Evolutionary conservation across 106 monocot genomes (phyloP), one percentile per base, ranked within the genome.

Genomic region (Dendrobium officinale): DNA sequence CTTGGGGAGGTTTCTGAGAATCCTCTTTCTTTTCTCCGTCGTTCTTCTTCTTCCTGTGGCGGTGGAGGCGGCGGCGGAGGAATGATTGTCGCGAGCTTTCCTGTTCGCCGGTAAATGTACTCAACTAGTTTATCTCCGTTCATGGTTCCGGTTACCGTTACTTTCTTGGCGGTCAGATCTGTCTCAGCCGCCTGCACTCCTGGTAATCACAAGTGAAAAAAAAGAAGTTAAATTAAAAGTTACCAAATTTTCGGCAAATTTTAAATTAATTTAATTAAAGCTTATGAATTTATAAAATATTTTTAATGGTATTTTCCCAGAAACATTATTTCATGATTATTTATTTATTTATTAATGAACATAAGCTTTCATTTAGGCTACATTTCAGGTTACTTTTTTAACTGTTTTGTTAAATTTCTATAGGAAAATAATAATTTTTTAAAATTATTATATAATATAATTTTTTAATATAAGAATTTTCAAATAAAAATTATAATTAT

Each of bases 101-200:
- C 82, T 0, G 96, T 93, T 29, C 90, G 91, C 64, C 92, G 81
- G 79, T 90, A 73, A 20, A 96, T 90, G 84, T 90, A 93, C 55
- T 88, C 87, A 1, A 87, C 87, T 20, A 96, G 82, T 77, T 82
- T 87, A 10, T 93, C 90, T 1, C 79, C 88, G 18, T 83, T 79
- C 79, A 93, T 85, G 5, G 96, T 96, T 8, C 96, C 96, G 1
- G 90, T 96, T 40, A 96, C 96, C 2, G 79, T 87, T 74, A 92
- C 90, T 87, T 92, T 91, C 18, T 87, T 83, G 0, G 87, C 72
- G 77, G 75, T 86, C 44, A 87, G 75, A 42, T 96, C 87, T 20
- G 96, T 93, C 73, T 92, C 93, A 11, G 80, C 96, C 5, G 82
- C 75, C 81, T 90, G 96, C 67, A 96, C 96, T 13, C 96, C 96